Evolutionary conservation across 345 rosid genomes (phyloP).

Genomic region (Psidium guajava): DNA sequence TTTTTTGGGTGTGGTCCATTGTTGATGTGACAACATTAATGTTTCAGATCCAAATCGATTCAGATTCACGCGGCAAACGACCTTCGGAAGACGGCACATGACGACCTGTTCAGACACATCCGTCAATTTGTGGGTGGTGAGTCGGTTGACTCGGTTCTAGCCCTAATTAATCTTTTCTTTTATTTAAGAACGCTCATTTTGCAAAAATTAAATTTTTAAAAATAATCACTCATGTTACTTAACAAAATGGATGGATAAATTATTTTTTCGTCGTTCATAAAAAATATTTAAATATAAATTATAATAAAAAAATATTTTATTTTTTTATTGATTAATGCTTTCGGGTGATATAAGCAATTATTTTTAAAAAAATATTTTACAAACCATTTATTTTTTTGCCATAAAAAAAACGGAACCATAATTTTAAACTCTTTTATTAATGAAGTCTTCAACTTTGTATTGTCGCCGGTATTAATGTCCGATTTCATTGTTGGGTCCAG

Average conservation of each 20-base stretch:
- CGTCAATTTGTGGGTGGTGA: conserved; percentile 41
- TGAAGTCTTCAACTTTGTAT: background rate
- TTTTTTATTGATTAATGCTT: too few species aligned
- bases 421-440: too few species aligned
- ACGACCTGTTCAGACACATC: conserved; percentile 20
- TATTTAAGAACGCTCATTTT: too few species aligned
- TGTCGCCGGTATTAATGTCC: background rate
- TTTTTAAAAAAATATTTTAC: too few species aligned
- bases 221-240: too few species aligned
- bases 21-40: background rate
- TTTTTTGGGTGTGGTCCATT: background rate
- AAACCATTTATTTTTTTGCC: too few species aligned
- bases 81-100: conserved; percentile 59
- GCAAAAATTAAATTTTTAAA: too few species aligned
- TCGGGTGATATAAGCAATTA: background rate
- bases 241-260: too few species aligned
- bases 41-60: conserved; percentile 47
- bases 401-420: too few species aligned
- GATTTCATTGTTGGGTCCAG: conserved; percentile 9
- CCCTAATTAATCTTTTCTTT: background rate
- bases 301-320: too few species aligned
- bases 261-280: too few species aligned
- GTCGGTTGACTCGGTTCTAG: conserved; percentile 13
- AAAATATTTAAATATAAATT: too few species aligned
- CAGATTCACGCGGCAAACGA: conserved; percentile 55